Evolutionary conservation across 441 rosid species (phyloP).

Genomic region (Capsella rubella): DNA sequence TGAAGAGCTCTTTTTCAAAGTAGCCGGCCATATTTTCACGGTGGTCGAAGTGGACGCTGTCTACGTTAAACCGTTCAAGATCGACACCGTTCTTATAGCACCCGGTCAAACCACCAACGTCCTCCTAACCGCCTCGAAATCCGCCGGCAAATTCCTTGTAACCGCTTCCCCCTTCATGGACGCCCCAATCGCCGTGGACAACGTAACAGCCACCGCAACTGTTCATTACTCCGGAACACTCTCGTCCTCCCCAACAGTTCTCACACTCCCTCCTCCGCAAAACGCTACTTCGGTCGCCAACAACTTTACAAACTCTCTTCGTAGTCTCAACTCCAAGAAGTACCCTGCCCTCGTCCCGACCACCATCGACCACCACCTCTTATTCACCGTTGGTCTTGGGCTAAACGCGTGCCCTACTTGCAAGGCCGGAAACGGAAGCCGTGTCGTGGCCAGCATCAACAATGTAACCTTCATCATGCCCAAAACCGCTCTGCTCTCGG

Average conservation of each 20-base stretch:
- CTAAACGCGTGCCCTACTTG: slow-evolving; percentile 77
- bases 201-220: slow-evolving; percentile 75
- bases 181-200: slow-evolving; percentile 70
- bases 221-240: slow-evolving; percentile 71
- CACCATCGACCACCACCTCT: slow-evolving; percentile 70
- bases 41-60: slow-evolving; percentile 91
- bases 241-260: slow-evolving; percentile 52
- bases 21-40: slow-evolving; percentile 84
- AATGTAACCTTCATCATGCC: slow-evolving; percentile 92
- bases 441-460: slow-evolving; percentile 78
- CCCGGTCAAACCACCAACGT: slow-evolving; percentile 96
- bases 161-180: slow-evolving; percentile 93
- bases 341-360: slow-evolving; percentile 77
- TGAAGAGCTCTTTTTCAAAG: slow-evolving; percentile 94
- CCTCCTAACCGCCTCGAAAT: slow-evolving; percentile 61
- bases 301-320: slow-evolving; percentile 60
- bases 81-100: slow-evolving; percentile 63
- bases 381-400: slow-evolving; percentile 74
- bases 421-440: slow-evolving; percentile 73
- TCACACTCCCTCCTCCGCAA: slow-evolving; percentile 65
- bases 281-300: slow-evolving; percentile 79
- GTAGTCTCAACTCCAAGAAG: slow-evolving; percentile 72
- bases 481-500: slow-evolving; percentile 71
- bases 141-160: slow-evolving; percentile 64
- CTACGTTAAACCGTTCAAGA: slow-evolving; percentile 83